A percentile compares a stretch with the other conserved stretches of the same genome.
Conservation (phyloP, 495 filamentous ascomycete species). For the Neurospora sp. region DNA sequence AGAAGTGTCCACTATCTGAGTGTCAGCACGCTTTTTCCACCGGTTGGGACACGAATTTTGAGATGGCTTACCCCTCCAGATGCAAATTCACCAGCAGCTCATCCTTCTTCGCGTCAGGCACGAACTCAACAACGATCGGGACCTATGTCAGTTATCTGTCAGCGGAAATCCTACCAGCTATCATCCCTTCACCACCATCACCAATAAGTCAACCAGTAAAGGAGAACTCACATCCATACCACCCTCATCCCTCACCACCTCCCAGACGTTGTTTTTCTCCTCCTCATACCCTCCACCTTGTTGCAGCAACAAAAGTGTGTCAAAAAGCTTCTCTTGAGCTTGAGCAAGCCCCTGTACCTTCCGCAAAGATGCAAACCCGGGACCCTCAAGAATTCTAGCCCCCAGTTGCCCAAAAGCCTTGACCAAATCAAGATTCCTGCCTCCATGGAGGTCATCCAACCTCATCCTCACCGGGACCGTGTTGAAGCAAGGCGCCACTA, state of each 20-base stretch:
- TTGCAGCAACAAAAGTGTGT: conserved; percentile 69
- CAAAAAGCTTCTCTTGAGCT: conserved; percentile 41
- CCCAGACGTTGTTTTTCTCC: conserved; percentile 42
- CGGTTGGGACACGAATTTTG: not conserved
- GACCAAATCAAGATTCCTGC: conserved; percentile 41
- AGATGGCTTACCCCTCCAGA: conserved; percentile 8
- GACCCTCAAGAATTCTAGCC: not conserved
- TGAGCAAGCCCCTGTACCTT: not conserved
- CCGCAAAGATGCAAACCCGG: not conserved
- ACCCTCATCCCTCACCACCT: conserved; percentile 53
- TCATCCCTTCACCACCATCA: too few relatives aligned
- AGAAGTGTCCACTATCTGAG: conserved; percentile 19
- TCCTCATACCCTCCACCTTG: conserved; percentile 18
- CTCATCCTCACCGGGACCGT: conserved; percentile 68
- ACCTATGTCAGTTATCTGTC: conserved; percentile 21
- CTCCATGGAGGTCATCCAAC: conserved; percentile 22
- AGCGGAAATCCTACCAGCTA: too few relatives aligned
- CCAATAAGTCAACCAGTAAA: too few relatives aligned
- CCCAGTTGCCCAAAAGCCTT: conserved; percentile 36
- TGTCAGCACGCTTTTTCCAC: not conserved
- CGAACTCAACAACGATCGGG: conserved; percentile 58
- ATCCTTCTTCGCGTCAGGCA: conserved; percentile 30
- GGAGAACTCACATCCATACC: conserved; percentile 56
- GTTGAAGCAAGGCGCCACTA: conserved; percentile 82
- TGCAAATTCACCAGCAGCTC: conserved; percentile 17